Conservation (phyloP, 495 filamentous ascomycete species). For the Cairneyella variabilis region DNA sequence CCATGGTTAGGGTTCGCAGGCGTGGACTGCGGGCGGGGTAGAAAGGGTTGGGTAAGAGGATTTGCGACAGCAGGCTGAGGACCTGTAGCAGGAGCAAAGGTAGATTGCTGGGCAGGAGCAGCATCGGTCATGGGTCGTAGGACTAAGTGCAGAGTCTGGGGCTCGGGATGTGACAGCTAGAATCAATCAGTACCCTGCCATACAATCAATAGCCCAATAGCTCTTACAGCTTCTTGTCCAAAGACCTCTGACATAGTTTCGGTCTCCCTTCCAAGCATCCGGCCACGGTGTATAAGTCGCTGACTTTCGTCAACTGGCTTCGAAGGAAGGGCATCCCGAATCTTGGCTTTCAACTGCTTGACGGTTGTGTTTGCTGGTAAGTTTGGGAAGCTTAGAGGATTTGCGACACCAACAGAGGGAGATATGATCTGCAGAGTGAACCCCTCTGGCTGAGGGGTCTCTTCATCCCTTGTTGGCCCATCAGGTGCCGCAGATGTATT, state of each 20-base stretch:
- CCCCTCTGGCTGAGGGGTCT: slow-evolving; percentile 14
- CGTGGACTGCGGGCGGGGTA: slow-evolving; percentile 14
- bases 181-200: not conserved
- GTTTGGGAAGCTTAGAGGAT: slow-evolving; percentile 48
- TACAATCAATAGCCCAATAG: not conserved
- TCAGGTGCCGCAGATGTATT: not conserved
- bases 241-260: slow-evolving; percentile 57
- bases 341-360: slow-evolving; percentile 54
- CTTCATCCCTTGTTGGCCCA: slow-evolving; percentile 21
- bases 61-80: slow-evolving; percentile 6
- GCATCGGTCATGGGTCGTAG: slow-evolving; percentile 35
- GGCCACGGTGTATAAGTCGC: slow-evolving; percentile 64
- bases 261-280: slow-evolving; percentile 47
- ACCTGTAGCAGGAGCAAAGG: slow-evolving; percentile 10
- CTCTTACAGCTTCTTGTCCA: slow-evolving; percentile 50
- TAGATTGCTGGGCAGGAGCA: slow-evolving; percentile 4
- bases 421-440: slow-evolving; percentile 63
- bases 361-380: slow-evolving; percentile 54
- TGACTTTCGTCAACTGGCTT: slow-evolving; percentile 53
- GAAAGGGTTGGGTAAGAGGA: slow-evolving; percentile 8
- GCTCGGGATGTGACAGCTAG: slow-evolving; percentile 42
- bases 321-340: slow-evolving; percentile 49
- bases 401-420: slow-evolving; percentile 53
- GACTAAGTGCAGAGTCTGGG: slow-evolving; percentile 61
- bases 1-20: slow-evolving; percentile 8